phyloP scores from a whole-genome alignment of 768 basidiomycete species.

The Serendipita sp. region DNA sequence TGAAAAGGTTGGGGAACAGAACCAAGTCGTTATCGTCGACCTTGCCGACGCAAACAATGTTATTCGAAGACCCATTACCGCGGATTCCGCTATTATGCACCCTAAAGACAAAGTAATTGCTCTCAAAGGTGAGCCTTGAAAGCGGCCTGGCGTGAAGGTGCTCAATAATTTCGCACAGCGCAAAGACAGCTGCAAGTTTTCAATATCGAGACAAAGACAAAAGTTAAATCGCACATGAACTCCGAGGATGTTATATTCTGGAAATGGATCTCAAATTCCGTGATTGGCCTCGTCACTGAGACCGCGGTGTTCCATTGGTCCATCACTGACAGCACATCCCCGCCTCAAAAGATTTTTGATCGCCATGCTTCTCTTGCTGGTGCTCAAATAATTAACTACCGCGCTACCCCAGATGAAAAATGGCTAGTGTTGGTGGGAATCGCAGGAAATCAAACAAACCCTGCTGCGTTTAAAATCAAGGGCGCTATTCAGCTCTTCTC shows the following conservation, averaged over 20 bases:
- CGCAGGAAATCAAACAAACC: slow-evolving; percentile 78
- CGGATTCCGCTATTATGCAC: slow-evolving; percentile 99
- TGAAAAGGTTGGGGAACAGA: slow-evolving; percentile 85
- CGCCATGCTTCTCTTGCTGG: slow-evolving; percentile 87
- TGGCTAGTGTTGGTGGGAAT: slow-evolving; percentile 97
- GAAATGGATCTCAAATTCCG: slow-evolving; percentile 91
- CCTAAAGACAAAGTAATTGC: slow-evolving; percentile 93
- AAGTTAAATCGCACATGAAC: slow-evolving; percentile 89
- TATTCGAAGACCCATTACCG: slow-evolving; percentile 83
- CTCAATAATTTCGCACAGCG: slow-evolving; percentile 31
- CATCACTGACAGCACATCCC: slow-evolving; percentile 51
- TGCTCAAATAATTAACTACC: slow-evolving; percentile 97
- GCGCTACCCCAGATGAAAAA: slow-evolving; percentile 79
- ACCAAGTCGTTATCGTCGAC: slow-evolving; percentile 98
- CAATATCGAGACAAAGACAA: slow-evolving; percentile 94
- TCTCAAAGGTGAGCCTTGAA: slow-evolving; percentile 49
- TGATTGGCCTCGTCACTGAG: slow-evolving; percentile 92
- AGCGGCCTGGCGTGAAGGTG: slow-evolving; percentile 3
- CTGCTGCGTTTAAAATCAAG: slow-evolving; percentile 95
- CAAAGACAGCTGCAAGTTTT: slow-evolving; percentile 91
- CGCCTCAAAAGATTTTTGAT: slow-evolving; percentile 89
- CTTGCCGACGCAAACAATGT: slow-evolving; percentile 95
- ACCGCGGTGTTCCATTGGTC: slow-evolving; percentile 87
- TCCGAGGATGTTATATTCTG: slow-evolving; percentile 93
- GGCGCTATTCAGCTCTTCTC: slow-evolving; percentile 97